A percentile compares a stretch with the other conserved stretches of the same genome.
Evolutionary conservation across 352 stramenopile genomes (phyloP).

Genomic region (Phytophthora parvispora): DNA sequence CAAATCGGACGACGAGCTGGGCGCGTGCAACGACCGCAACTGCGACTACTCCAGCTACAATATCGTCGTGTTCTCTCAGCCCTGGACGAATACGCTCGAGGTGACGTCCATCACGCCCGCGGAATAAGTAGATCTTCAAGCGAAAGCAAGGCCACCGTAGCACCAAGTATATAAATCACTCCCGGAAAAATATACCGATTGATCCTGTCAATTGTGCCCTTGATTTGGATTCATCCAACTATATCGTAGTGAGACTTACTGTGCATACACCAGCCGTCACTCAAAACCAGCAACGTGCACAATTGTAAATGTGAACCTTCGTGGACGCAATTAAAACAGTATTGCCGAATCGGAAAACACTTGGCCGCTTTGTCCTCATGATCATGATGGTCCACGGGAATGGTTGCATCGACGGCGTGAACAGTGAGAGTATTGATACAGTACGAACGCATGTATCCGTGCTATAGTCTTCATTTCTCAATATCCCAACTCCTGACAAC

Average conservation of each 20-base stretch:
- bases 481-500: not conserved
- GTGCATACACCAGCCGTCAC: too few species aligned
- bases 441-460: too few species aligned
- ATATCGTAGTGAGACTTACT: too few species aligned
- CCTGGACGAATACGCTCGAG: conserved; percentile 49
- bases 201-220: too few species aligned
- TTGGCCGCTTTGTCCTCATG: not conserved
- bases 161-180: conserved; percentile 28
- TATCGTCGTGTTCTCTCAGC: conserved; percentile 49
- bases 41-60: conserved; percentile 46
- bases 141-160: not conserved
- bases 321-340: not conserved
- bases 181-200: conserved; percentile 19
- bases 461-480: not conserved
- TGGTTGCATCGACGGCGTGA: not conserved
- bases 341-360: not conserved
- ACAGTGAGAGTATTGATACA: not conserved
- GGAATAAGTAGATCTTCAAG: conserved; percentile 41
- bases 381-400: not conserved
- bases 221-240: too few species aligned
- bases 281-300: too few species aligned
- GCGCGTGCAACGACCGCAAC: conserved; percentile 51
- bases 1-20: conserved; percentile 41
- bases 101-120: conserved; percentile 42
- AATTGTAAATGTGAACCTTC: too few species aligned